Evolutionary conservation across 2,329 filamentous ascomycete species (phyloP).

Genomic region (Fusarium drepaniforme): DNA sequence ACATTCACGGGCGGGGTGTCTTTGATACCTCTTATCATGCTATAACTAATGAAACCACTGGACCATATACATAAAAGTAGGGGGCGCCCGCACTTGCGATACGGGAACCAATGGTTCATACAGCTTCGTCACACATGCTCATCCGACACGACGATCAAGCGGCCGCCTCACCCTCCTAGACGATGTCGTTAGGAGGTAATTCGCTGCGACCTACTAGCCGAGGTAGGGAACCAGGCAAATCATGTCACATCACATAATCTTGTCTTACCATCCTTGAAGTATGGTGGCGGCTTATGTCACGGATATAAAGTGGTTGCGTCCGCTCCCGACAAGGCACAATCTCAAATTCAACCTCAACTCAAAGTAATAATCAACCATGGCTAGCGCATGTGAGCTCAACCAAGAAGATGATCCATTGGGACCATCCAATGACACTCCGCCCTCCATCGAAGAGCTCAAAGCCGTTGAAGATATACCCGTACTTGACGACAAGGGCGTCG

Average conservation of each 20-base stretch:
- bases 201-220: too few species aligned
- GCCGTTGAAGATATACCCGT: conserved; percentile 12
- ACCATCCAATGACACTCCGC: conserved; percentile 12
- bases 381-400: neutral
- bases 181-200: neutral
- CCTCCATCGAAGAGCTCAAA: neutral
- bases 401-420: neutral
- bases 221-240: neutral
- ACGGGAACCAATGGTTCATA: too few species aligned
- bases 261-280: neutral
- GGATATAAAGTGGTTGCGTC: neutral
- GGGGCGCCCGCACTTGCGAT: too few species aligned
- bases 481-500: conserved; percentile 6
- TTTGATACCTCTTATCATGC: neutral
- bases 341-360: neutral
- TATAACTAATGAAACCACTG: too few species aligned
- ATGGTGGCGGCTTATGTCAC: neutral
- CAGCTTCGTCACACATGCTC: neutral
- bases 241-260: neutral
- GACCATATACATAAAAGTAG: too few species aligned
- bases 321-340: neutral
- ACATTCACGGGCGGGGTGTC: neutral
- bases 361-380: conserved; percentile 2
- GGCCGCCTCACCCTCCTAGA: neutral
- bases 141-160: neutral